phyloP scores from a whole-genome alignment of 2,329 filamentous ascomycete genomes.

The Colletotrichum acutatum region DNA sequence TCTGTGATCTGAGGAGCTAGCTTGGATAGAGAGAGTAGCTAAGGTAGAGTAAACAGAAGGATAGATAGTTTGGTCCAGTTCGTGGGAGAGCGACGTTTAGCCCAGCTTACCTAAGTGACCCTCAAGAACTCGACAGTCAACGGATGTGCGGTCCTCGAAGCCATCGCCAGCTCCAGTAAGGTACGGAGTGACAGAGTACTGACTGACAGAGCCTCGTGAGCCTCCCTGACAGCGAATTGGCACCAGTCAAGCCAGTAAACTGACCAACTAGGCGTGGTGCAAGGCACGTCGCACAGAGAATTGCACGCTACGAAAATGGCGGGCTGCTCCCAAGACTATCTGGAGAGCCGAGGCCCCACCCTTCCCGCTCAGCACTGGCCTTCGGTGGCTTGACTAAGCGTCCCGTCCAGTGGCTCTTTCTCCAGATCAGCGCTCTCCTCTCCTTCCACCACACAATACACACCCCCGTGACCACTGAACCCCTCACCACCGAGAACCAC shows the following conservation, averaged over 20 bases:
- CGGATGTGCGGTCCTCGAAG: background rate
- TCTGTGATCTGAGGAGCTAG: background rate
- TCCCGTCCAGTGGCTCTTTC: background rate
- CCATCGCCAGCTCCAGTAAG: background rate
- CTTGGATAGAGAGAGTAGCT: background rate
- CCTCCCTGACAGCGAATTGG: background rate
- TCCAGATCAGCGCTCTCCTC: background rate
- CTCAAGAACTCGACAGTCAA: background rate
- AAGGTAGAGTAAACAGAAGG: too few species aligned
- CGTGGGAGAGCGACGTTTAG: background rate
- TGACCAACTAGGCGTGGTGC: background rate
- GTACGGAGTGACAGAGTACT: background rate
- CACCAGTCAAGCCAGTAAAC: background rate
- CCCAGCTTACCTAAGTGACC: background rate
- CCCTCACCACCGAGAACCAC: background rate
- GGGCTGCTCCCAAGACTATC: background rate
- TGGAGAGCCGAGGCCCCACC: background rate
- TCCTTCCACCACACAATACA: too few species aligned
- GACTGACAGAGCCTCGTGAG: background rate
- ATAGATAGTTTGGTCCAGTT: background rate
- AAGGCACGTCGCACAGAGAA: background rate
- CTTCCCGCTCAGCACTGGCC: background rate
- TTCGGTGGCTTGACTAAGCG: background rate
- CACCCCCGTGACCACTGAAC: too few species aligned
- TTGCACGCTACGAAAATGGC: background rate